These are phyloP conservation scores for Aureococcus anophagefferens DNA, from an alignment of 108 stramenopile species.

Conservation along the genomic window DNA sequence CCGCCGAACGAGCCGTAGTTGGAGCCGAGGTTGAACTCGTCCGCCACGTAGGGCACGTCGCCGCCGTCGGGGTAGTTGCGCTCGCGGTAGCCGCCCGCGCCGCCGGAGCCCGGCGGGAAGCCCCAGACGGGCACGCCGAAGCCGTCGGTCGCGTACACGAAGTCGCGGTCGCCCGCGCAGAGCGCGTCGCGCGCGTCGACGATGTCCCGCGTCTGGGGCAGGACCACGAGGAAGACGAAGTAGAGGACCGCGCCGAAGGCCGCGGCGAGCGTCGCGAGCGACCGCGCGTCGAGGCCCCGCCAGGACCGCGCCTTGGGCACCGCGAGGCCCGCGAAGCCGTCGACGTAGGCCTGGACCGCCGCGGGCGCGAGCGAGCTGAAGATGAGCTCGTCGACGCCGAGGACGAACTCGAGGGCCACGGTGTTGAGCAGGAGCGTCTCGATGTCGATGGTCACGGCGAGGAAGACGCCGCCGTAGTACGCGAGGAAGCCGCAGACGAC, in stretches of 20 bases:
- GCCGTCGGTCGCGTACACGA: not conserved
- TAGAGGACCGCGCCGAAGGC: not conserved
- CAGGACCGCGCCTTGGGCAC: no score
- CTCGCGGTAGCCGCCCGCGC: no score
- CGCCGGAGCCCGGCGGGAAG: not conserved
- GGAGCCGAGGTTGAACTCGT: no score
- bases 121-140: not conserved
- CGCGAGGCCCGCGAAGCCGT: no score
- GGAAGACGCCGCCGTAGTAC: not conserved
- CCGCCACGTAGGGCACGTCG: no score
- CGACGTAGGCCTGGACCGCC: not conserved
- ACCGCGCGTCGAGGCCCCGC: not conserved
- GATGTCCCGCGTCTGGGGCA: not conserved
- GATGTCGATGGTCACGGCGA: not conserved
- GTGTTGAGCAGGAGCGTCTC: not conserved
- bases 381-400: not conserved
- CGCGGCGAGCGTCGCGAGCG: not conserved
- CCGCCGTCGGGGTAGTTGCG: no score
- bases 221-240: not conserved
- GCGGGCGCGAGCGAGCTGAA: not conserved
- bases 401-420: not conserved
- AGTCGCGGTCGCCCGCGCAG: not conserved
- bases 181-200: not conserved
- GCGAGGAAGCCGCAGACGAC: not conserved
- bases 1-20: no score